Conservation (phyloP, 352 stramenopile species). For the Poterioochromonas sp. region DNA sequence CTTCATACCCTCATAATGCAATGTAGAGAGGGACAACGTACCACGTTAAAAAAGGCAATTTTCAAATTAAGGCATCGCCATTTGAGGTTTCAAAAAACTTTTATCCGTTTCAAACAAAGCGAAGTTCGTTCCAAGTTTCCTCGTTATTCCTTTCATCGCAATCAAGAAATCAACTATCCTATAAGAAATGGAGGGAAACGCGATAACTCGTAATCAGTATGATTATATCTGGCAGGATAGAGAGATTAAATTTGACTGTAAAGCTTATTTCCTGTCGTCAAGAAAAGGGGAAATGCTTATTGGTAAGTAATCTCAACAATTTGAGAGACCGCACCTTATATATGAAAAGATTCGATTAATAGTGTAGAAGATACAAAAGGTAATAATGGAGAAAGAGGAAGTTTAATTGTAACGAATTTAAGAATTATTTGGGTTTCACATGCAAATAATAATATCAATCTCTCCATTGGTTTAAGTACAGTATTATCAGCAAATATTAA, state of each 20-base stretch:
- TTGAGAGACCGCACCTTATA: conserved; percentile 23
- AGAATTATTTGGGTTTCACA: conserved; percentile 76
- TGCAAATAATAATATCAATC: conserved; percentile 66
- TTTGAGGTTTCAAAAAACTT: no score
- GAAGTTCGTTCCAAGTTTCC: no score
- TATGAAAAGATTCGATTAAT: conserved; percentile 72
- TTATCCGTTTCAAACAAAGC: no score
- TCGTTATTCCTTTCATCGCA: no score
- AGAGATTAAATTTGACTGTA: conserved; percentile 75
- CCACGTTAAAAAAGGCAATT: no score
- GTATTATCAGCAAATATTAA: conserved; percentile 66
- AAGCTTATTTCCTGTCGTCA: conserved; percentile 37
- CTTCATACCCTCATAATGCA: no score
- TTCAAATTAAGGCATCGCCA: no score
- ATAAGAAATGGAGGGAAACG: no score
- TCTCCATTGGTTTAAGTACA: conserved; percentile 55
- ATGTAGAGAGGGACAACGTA: no score
- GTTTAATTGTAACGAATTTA: conserved; percentile 78
- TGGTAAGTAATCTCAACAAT: background rate
- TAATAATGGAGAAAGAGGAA: conserved; percentile 76
- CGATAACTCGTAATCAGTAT: background rate
- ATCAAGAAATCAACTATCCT: no score
- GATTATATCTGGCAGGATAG: conserved; percentile 67
- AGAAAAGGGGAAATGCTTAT: conserved; percentile 39
- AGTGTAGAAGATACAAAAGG: conserved; percentile 84